These are phyloP conservation scores for Colletotrichum musae DNA, from an alignment of 2,329 filamentous ascomycete genomes.

Conservation along the genomic window DNA sequence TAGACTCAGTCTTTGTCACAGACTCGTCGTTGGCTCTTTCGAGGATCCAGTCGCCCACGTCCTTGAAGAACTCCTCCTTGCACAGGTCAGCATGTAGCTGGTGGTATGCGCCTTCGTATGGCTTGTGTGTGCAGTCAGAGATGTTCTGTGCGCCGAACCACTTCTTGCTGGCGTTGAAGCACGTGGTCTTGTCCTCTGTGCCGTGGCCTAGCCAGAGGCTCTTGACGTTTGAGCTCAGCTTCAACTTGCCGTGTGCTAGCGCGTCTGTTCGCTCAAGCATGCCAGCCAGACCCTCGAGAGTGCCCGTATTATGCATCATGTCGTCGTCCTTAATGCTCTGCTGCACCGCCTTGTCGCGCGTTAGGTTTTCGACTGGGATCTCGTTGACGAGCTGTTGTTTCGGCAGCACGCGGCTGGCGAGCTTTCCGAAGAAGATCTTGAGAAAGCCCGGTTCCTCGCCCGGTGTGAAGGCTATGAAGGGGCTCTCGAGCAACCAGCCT, in stretches of 20 bases:
- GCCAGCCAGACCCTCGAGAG: slow-evolving; percentile 83
- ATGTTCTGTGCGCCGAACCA: slow-evolving; percentile 73
- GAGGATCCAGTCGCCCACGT: slow-evolving; percentile 78
- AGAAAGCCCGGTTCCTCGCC: slow-evolving; percentile 74
- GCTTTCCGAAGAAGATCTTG: slow-evolving; percentile 75
- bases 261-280: slow-evolving; percentile 81
- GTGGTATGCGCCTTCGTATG: slow-evolving; percentile 85
- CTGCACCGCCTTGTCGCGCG: slow-evolving; percentile 75
- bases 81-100: slow-evolving; percentile 76
- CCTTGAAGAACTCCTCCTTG: slow-evolving; percentile 68
- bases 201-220: slow-evolving; percentile 84
- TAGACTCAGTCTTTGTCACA: slow-evolving; percentile 48
- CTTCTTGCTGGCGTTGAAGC: slow-evolving; percentile 73
- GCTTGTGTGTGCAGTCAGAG: slow-evolving; percentile 78
- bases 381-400: slow-evolving; percentile 75
- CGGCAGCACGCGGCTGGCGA: slow-evolving; percentile 79
- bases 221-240: slow-evolving; percentile 67
- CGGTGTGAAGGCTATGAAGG: slow-evolving; percentile 81
- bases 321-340: slow-evolving; percentile 74
- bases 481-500: slow-evolving; percentile 83
- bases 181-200: slow-evolving; percentile 78
- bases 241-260: slow-evolving; percentile 70
- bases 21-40: slow-evolving; percentile 48
- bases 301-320: slow-evolving; percentile 86
- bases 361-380: slow-evolving; percentile 75